Evolutionary conservation across 2,329 filamentous ascomycete genomes (phyloP).

Genomic region (Exophiala lecanii-corni): DNA sequence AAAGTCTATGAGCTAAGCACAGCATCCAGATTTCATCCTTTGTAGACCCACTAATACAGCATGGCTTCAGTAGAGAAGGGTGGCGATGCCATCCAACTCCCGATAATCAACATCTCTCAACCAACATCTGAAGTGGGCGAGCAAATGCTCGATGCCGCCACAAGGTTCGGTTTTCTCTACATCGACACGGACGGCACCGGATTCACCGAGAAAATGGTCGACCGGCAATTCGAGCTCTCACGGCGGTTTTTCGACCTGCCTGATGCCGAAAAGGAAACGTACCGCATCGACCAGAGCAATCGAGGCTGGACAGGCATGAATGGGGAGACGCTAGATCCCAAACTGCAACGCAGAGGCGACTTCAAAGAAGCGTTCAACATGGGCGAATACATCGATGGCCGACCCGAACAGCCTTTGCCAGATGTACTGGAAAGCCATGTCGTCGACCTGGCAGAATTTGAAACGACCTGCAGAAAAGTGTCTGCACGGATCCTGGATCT

Average conservation of each 20-base stretch:
- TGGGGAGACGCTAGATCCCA: slow-evolving; percentile 80
- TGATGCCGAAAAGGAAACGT: slow-evolving; percentile 48
- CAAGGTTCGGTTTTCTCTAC: slow-evolving; percentile 83
- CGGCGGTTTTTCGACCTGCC: slow-evolving; percentile 38
- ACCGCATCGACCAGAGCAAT: slow-evolving; percentile 71
- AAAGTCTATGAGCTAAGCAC: no score
- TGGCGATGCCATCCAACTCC: slow-evolving; percentile 55
- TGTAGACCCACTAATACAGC: no score
- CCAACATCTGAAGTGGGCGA: slow-evolving; percentile 57
- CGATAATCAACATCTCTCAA: slow-evolving; percentile 75
- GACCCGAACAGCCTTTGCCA: slow-evolving; percentile 74
- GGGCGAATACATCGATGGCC: slow-evolving; percentile 65
- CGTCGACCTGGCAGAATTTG: slow-evolving; percentile 61
- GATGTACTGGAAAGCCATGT: slow-evolving; percentile 56
- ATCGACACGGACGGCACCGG: slow-evolving; percentile 69
- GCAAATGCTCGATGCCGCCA: slow-evolving; percentile 71
- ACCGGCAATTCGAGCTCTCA: slow-evolving; percentile 68
- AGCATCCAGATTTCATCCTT: no score
- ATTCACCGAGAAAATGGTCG: slow-evolving; percentile 62
- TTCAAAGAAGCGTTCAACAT: slow-evolving; percentile 97
- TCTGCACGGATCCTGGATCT: slow-evolving; percentile 69
- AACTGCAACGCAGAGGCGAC: slow-evolving; percentile 74
- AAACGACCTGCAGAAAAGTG: slow-evolving; percentile 64
- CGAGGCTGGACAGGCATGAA: slow-evolving; percentile 87
- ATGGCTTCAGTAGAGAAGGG: no score